Base-by-base conservation (phyloP, 2,329 filamentous ascomycete genomes). In the Clonostachys rhizophaga region DNA sequence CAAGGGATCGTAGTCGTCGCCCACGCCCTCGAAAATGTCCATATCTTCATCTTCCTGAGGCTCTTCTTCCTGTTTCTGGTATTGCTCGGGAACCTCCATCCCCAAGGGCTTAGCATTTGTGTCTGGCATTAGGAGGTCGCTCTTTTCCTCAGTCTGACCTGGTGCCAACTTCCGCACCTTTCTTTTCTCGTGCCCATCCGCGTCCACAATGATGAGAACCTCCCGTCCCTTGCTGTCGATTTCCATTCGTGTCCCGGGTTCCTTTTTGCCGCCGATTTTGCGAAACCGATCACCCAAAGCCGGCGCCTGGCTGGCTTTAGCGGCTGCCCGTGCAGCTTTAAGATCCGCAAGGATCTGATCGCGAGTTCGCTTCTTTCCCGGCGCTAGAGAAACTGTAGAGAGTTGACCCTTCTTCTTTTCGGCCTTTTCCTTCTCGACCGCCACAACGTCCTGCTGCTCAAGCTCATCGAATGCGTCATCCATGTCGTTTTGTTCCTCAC, bases 341-440 rank as follows among this genome's bases (percentile, higher is more conserved):
- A 87, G 64, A 46, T 86, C 83, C 2, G 83, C 84, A 42, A 87
- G 52, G 39, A 87, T 84, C 55, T 87, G 83, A 54, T 86, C 77
- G 49, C 84, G 70, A 18, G 79, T 82, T 51, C 83, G 69, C 56
- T 86, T 86, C 60, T 76, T 80, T 0, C 81, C 80, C 0, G 79
- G 66, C 3, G 69, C 74, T 12, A 78, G 61, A 2, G 74, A 55
- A 2, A 74, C 67, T 1, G 76, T 76, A 6, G 82, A 78, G 46
- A 85, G 63, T 49, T 84, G 75, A 0, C 83, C 83, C 51, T 80
- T 84, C 58, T 85, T 84, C 56, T 75, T 76, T 50, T 67, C 68
- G 16, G 62, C 54, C 55, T 73, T 75, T 47, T 79, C 74, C 49
- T 70, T 81, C 42, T 66, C 61, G 11, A 83, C 62, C 5, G 76